These are phyloP conservation scores for Periconia sp. DNA, from an alignment of 2,329 filamentous ascomycete species.

Conservation along the genomic window DNA sequence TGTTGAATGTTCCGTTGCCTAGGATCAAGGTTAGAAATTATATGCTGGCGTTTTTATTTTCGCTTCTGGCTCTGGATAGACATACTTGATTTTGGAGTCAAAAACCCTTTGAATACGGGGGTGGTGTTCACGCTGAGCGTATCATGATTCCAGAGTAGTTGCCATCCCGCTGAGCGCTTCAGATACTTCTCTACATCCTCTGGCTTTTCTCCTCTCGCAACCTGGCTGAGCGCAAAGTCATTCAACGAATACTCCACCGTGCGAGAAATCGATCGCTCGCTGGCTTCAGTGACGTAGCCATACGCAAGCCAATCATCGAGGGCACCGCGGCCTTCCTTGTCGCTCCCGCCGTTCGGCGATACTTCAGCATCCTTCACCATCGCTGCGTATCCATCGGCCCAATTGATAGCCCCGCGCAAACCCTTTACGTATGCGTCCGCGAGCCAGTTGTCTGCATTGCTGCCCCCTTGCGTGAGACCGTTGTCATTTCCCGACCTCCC, in stretches of 20 bases:
- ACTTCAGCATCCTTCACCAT: slow-evolving; percentile 69
- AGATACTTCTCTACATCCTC: slow-evolving; percentile 41
- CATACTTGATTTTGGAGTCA: slow-evolving; percentile 16
- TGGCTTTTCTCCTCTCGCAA: slow-evolving; percentile 40
- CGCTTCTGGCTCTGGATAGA: neutral
- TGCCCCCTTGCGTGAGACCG: slow-evolving; percentile 68
- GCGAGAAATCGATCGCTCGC: slow-evolving; percentile 36
- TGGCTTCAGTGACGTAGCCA: slow-evolving; percentile 57
- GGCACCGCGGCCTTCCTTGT: slow-evolving; percentile 68
- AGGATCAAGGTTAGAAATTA: neutral
- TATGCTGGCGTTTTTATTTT: neutral
- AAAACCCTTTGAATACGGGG: slow-evolving; percentile 17
- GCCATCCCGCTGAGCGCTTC: slow-evolving; percentile 32
- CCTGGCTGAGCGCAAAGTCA: slow-evolving; percentile 42
- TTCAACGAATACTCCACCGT: slow-evolving; percentile 45
- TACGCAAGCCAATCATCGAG: slow-evolving; percentile 66
- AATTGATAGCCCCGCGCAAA: slow-evolving; percentile 57
- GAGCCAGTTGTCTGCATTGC: slow-evolving; percentile 70
- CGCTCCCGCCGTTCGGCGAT: slow-evolving; percentile 57
- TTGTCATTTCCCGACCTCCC: slow-evolving; percentile 69
- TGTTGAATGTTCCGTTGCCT: slow-evolving; percentile 19
- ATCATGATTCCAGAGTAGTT: slow-evolving; percentile 17
- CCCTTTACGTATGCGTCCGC: slow-evolving; percentile 22
- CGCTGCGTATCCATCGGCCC: slow-evolving; percentile 50
- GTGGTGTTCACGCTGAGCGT: slow-evolving; percentile 24